Percentiles rank a stretch among this genome's conserved stretches.
These are phyloP conservation scores for Beauveria australis DNA, from an alignment of 2,329 filamentous ascomycete species.

Conservation along the genomic window DNA sequence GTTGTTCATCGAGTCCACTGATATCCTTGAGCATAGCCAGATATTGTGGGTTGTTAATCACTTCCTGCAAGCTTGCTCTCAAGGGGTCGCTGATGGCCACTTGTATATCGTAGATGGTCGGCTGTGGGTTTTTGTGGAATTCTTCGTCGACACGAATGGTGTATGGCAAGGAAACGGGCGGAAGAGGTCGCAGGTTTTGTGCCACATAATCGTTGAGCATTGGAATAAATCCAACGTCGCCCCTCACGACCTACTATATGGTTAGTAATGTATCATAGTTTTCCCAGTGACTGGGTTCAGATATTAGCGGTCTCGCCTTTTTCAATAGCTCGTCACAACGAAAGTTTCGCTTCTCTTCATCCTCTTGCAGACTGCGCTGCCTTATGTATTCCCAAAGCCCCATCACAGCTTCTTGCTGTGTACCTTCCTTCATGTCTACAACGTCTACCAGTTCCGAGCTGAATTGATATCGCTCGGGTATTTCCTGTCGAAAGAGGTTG, in stretches of 20 bases:
- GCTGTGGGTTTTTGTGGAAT: slow-evolving; percentile 64
- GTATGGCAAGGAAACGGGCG: slow-evolving; percentile 77
- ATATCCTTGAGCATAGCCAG: slow-evolving; percentile 69
- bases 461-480: slow-evolving; percentile 74
- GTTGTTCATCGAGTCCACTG: slow-evolving; percentile 69
- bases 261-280: background rate
- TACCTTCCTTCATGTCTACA: slow-evolving; percentile 78
- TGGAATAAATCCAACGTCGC: slow-evolving; percentile 77
- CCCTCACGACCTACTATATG: slow-evolving; percentile 56
- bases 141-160: slow-evolving; percentile 88
- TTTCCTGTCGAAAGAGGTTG: slow-evolving; percentile 76
- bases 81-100: slow-evolving; percentile 80
- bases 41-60: slow-evolving; percentile 63
- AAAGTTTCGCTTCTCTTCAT: slow-evolving; percentile 89
- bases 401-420: slow-evolving; percentile 79
- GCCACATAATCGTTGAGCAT: slow-evolving; percentile 73
- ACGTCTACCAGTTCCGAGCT: slow-evolving; percentile 74
- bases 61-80: slow-evolving; percentile 54
- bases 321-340: slow-evolving; percentile 78
- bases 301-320: slow-evolving; percentile 45
- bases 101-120: slow-evolving; percentile 84
- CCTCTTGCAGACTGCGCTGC: slow-evolving; percentile 77
- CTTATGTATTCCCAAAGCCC: slow-evolving; percentile 94
- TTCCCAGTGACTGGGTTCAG: too few relatives aligned
- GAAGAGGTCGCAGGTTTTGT: slow-evolving; percentile 68